Conservation (phyloP, 768 basidiomycete genomes). For the Trametes gibbosa region DNA sequence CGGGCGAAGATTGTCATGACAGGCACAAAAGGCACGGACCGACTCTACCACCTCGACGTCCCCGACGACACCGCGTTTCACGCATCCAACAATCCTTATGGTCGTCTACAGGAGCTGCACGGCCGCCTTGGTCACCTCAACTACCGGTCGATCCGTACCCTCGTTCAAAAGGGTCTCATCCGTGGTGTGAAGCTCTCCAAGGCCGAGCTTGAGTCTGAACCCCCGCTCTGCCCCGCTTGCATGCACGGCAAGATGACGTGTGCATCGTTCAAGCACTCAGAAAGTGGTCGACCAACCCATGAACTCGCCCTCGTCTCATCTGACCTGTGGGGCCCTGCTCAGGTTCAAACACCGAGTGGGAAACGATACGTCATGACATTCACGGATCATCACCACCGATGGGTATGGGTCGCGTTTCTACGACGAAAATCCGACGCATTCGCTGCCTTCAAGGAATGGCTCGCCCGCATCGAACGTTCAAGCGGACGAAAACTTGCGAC, state of each 20-base stretch:
- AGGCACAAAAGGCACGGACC: not conserved
- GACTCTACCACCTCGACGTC: constrained; percentile 6
- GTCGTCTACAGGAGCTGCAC: not conserved
- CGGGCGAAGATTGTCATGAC: not conserved
- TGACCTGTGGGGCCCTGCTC: constrained; percentile 23
- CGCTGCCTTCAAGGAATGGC: constrained; percentile 2
- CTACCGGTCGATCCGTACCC: not conserved
- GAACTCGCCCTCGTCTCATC: constrained; percentile 13
- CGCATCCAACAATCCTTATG: not conserved
- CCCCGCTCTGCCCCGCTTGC: not conserved
- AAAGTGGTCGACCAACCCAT: not conserved
- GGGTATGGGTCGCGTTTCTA: constrained; percentile 9
- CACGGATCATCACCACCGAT: constrained; percentile 20
- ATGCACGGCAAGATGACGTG: constrained; percentile 9
- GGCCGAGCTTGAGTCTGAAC: not conserved
- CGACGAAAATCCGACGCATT: constrained; percentile 8
- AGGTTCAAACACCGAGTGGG: constrained; percentile 8
- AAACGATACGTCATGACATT: constrained; percentile 23
- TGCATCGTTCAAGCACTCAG: not conserved
- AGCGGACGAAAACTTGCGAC: constrained; percentile 14
- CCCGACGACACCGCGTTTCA: not conserved
- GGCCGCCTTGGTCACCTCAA: constrained; percentile 1
- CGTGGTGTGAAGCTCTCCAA: not conserved
- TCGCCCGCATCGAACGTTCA: not conserved
- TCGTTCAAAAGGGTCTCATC: not conserved